phyloP scores from a whole-genome alignment of 2,329 filamentous ascomycete genomes.

The Talaromyces marneffei region DNA sequence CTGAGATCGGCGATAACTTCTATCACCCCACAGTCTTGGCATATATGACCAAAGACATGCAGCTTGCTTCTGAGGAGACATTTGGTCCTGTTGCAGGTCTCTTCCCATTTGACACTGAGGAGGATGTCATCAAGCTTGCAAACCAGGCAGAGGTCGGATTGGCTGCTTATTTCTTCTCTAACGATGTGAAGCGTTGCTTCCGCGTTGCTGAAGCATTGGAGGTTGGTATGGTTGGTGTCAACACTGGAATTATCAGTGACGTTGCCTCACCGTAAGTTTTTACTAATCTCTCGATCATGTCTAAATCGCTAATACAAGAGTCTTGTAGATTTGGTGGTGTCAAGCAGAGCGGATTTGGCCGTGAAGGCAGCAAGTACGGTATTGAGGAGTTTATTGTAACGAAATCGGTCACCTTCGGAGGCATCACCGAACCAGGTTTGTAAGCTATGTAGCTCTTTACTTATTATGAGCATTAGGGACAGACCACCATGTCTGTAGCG shows the following conservation, averaged over 20 bases:
- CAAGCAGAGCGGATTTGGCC: slow-evolving; percentile 74
- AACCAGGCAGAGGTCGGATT: slow-evolving; percentile 81
- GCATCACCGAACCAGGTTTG: slow-evolving; percentile 48
- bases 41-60: slow-evolving; percentile 81
- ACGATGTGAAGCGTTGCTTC: slow-evolving; percentile 54
- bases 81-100: slow-evolving; percentile 90
- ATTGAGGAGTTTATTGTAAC: slow-evolving; percentile 69
- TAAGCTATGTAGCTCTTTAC: neutral
- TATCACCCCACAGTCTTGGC: slow-evolving; percentile 85
- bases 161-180: slow-evolving; percentile 87
- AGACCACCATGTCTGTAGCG: neutral
- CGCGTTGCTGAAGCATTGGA: slow-evolving; percentile 54
- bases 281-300: neutral
- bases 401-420: slow-evolving; percentile 63
- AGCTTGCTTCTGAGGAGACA: slow-evolving; percentile 79
- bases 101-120: slow-evolving; percentile 82
- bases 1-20: slow-evolving; percentile 76
- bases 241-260: slow-evolving; percentile 61
- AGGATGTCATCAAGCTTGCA: slow-evolving; percentile 77
- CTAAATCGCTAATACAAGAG: slow-evolving; percentile 19
- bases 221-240: slow-evolving; percentile 55
- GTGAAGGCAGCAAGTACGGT: slow-evolving; percentile 72
- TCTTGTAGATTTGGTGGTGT: slow-evolving; percentile 64
- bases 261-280: slow-evolving; percentile 43
- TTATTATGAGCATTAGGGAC: neutral